Conservation (phyloP, 176 grass and related monocot genomes). For the Zoysia pacifica region DNA sequence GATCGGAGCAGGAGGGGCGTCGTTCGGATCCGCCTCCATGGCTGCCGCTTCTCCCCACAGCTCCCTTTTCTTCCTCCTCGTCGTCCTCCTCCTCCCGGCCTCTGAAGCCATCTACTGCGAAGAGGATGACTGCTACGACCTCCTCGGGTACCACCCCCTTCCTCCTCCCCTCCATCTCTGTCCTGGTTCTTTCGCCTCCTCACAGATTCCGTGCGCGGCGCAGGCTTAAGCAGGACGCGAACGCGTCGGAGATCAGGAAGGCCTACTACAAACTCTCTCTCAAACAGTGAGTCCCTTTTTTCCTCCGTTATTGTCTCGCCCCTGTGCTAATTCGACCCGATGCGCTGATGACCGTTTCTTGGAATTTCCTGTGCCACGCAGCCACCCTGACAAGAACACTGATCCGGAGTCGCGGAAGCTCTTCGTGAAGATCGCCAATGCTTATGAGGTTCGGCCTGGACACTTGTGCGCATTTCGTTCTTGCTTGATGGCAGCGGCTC, state of each 20-base stretch:
- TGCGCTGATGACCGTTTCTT: slow-evolving; percentile 15
- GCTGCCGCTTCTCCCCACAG: slow-evolving; percentile 27
- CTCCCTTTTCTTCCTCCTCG: slow-evolving; percentile 4
- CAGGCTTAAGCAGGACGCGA: slow-evolving; percentile 83
- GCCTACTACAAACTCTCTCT: slow-evolving; percentile 98
- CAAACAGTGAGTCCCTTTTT: slow-evolving; percentile 54
- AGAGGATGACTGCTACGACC: slow-evolving; percentile 94
- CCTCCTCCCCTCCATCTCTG: neutral
- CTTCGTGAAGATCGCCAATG: slow-evolving; percentile 92
- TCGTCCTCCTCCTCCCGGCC: slow-evolving; percentile 33
- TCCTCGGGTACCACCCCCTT: slow-evolving; percentile 63
- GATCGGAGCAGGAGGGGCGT: too few species aligned
- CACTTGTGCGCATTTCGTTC: neutral
- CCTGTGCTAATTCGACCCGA: slow-evolving; percentile 9
- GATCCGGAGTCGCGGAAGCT: slow-evolving; percentile 90
- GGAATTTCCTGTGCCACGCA: slow-evolving; percentile 21
- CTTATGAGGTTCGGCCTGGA: slow-evolving; percentile 64
- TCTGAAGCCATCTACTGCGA: slow-evolving; percentile 87
- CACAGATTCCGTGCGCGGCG: neutral
- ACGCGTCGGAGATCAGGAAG: slow-evolving; percentile 89
- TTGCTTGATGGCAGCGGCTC: neutral
- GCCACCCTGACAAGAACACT: slow-evolving; percentile 94
- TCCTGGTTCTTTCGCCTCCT: neutral
- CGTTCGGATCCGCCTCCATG: slow-evolving; percentile 45
- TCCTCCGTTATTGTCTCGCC: neutral